Percentiles rank a stretch among this genome's conserved stretches.
phyloP scores from a whole-genome alignment of 2,329 filamentous ascomycete species.

The Trichoderma brevicompactum region DNA sequence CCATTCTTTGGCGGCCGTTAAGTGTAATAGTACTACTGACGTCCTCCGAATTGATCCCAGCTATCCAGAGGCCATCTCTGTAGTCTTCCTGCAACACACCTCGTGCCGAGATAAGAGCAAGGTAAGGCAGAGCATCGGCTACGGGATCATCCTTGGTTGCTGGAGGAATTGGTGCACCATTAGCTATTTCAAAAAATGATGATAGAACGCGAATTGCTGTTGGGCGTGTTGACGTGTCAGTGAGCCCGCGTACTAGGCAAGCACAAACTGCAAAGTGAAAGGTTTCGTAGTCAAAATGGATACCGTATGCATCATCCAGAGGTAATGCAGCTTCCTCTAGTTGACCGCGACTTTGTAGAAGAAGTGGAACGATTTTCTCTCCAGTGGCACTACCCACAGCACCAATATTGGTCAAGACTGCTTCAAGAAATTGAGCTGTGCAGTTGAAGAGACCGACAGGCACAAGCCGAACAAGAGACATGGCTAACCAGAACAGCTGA shows the following conservation, averaged over 20 bases:
- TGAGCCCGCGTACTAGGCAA: slow-evolving; percentile 66
- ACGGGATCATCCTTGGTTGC: slow-evolving; percentile 29
- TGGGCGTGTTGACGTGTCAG: slow-evolving; percentile 63
- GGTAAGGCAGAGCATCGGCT: slow-evolving; percentile 58
- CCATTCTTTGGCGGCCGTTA: slow-evolving; percentile 41
- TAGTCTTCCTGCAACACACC: slow-evolving; percentile 62
- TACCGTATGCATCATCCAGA: slow-evolving; percentile 67
- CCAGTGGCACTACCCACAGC: slow-evolving; percentile 63
- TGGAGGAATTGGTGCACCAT: slow-evolving; percentile 29
- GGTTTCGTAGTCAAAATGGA: slow-evolving; percentile 65
- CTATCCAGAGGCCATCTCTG: slow-evolving; percentile 65
- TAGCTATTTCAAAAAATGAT: slow-evolving; percentile 57
- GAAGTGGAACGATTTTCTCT: slow-evolving; percentile 61
- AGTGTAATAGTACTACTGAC: slow-evolving; percentile 36
- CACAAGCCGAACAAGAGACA: slow-evolving; percentile 67
- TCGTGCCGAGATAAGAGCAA: slow-evolving; percentile 62
- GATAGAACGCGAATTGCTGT: slow-evolving; percentile 64
- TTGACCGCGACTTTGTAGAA: slow-evolving; percentile 63
- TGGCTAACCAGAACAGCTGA: slow-evolving; percentile 72
- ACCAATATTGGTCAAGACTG: slow-evolving; percentile 66
- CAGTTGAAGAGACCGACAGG: slow-evolving; percentile 68
- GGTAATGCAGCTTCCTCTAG: slow-evolving; percentile 65
- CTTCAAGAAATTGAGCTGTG: slow-evolving; percentile 66
- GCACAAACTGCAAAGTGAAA: slow-evolving; percentile 71
- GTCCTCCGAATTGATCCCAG: slow-evolving; percentile 54